These are phyloP conservation scores for Colletotrichum falcatum DNA, from an alignment of 2,329 filamentous ascomycete species.

Conservation along the genomic window DNA sequence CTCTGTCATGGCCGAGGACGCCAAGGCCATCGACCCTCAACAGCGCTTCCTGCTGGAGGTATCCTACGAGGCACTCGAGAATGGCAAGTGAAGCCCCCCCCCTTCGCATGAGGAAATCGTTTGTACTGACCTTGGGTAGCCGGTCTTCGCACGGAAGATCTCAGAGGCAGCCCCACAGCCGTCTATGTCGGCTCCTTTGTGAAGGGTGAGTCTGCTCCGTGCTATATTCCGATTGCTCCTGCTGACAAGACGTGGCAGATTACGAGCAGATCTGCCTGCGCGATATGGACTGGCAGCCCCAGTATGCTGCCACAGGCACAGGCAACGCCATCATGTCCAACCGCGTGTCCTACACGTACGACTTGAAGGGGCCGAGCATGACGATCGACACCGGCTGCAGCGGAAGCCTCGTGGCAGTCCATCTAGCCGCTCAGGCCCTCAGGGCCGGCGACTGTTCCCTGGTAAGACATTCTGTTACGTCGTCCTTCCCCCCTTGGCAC, in stretches of 20 bases:
- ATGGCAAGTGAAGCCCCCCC: constrained; percentile 50
- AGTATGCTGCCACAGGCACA: constrained; percentile 65
- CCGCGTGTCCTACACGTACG: constrained; percentile 66
- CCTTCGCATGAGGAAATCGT: background rate
- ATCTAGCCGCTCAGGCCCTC: constrained; percentile 64
- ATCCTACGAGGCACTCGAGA: constrained; percentile 64
- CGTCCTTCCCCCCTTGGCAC: background rate
- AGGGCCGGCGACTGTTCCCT: constrained; percentile 57
- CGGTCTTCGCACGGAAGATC: constrained; percentile 57
- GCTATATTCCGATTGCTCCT: constrained; percentile 10
- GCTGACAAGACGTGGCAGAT: constrained; percentile 51
- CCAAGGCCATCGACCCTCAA: constrained; percentile 65
- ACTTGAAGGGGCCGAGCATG: constrained; percentile 67
- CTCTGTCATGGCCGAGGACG: constrained; percentile 61
- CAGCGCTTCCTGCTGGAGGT: constrained; percentile 64
- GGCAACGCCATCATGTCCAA: constrained; percentile 67
- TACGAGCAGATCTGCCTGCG: constrained; percentile 63
- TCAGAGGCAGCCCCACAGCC: constrained; percentile 58
- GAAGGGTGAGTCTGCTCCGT: constrained; percentile 52
- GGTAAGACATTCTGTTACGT: constrained; percentile 44
- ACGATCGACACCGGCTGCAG: constrained; percentile 72
- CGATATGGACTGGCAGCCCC: constrained; percentile 62
- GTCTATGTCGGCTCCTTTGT: constrained; percentile 66
- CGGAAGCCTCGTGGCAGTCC: constrained; percentile 64
- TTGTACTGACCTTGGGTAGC: constrained; percentile 47